phyloP scores from a whole-genome alignment of 768 basidiomycete species.

The Amanita subjunquillea region DNA sequence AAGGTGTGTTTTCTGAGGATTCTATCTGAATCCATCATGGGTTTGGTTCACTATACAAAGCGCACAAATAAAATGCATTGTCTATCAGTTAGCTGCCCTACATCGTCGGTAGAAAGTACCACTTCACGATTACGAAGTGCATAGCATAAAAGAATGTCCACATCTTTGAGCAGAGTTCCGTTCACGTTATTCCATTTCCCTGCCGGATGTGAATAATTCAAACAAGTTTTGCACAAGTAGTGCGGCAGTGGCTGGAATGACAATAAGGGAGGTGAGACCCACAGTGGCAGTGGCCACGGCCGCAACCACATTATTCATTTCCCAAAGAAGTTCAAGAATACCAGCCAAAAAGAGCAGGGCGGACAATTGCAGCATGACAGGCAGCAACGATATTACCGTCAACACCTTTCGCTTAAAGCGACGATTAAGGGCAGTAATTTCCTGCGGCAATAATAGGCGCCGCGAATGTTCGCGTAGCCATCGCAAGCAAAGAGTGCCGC shows the following conservation, averaged over 20 bases:
- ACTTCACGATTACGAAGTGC: no score
- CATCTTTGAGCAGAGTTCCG: background rate
- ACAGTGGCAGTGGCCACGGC: background rate
- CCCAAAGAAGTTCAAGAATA: background rate
- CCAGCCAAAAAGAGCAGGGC: background rate
- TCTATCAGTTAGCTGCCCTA: no score
- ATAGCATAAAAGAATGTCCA: no score
- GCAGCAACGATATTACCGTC: background rate
- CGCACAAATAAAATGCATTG: no score
- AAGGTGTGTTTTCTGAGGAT: no score
- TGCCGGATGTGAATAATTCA: background rate
- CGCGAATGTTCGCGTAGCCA: background rate
- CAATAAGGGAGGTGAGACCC: background rate
- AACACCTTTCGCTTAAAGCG: background rate
- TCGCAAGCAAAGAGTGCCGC: background rate
- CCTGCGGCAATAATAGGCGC: background rate
- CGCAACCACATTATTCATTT: background rate
- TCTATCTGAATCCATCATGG: no score
- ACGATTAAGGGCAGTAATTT: background rate
- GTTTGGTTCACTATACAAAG: no score
- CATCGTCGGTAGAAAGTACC: no score
- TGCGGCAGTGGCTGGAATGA: background rate
- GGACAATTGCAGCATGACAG: background rate
- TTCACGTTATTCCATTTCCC: background rate
- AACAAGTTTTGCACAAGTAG: background rate